Evolutionary conservation across 2,329 filamentous ascomycete genomes (phyloP).

Genomic region (Hymenoscyphus scutula): DNA sequence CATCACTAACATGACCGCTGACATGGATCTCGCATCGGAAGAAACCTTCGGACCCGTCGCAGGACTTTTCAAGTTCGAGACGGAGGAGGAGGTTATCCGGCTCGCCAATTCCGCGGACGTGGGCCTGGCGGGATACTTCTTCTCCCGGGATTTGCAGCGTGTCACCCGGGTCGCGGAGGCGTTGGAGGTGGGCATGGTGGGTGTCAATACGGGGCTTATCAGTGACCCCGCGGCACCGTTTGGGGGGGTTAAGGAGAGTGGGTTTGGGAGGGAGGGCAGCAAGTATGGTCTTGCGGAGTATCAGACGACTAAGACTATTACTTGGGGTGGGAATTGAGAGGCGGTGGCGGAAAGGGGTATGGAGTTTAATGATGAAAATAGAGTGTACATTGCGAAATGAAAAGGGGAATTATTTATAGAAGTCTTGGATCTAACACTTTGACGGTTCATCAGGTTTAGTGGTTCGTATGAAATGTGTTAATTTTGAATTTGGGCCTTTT

Average conservation of each 20-base stretch:
- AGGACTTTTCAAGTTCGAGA: slow-evolving; percentile 83
- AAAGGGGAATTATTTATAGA: no score
- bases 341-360: neutral
- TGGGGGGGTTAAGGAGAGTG: slow-evolving; percentile 55
- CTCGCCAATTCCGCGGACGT: slow-evolving; percentile 81
- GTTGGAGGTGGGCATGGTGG: slow-evolving; percentile 84
- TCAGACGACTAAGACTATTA: slow-evolving; percentile 48
- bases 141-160: slow-evolving; percentile 62
- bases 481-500: no score
- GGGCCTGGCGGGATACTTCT: slow-evolving; percentile 93
- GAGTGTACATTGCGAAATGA: no score
- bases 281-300: slow-evolving; percentile 54
- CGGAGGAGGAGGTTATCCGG: slow-evolving; percentile 82
- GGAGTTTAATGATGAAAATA: no score
- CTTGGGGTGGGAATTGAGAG: slow-evolving; percentile 49
- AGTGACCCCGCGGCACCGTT: slow-evolving; percentile 55
- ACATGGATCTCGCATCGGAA: slow-evolving; percentile 82
- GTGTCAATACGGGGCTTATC: slow-evolving; percentile 71
- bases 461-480: no score
- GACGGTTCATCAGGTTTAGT: no score
- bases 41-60: slow-evolving; percentile 97
- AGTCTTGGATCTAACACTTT: no score
- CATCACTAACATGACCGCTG: slow-evolving; percentile 77
- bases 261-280: slow-evolving; percentile 54
- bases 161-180: slow-evolving; percentile 63